Evolutionary conservation across 2,329 filamentous ascomycete species (phyloP), one percentile per base, ranked within the genome.

Genomic region (Exophiala aquamarina): DNA sequence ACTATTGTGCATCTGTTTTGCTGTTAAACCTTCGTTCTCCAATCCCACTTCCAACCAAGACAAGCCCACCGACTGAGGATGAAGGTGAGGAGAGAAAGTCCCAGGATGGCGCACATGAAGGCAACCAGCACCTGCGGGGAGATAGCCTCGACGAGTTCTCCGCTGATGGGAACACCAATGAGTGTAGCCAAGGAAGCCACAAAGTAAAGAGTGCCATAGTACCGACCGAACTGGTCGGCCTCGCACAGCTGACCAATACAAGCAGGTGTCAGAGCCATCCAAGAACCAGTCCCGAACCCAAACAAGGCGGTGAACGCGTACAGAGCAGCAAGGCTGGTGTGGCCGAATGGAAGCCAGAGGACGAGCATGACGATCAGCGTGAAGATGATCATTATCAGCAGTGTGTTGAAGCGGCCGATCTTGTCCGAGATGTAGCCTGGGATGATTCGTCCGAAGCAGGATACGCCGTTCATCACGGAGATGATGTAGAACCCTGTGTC

Each of bases 211-310:
- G 74, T 76, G 1, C 74, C 72, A 61, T 65, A 73, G 23, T 70
- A 76, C 28, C 70, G 60, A 2, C 73, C 72, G 48, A 75, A 76
- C 14, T 75, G 68, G 47, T 74, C 69, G 0, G 71, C 66, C 3
- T 69, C 63, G 45, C 73, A 76, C 0, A 74, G 64, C 38, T 74
- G 70, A 1, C 71, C 73, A 17, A 75, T 64, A 43, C 74, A 76
- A 0, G 74, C 73, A 35, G 63, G 53, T 2, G 45, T 46, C 29
- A 58, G 29, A 8, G 50, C 52, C n/a, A 76, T 60, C 61, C 71
- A 76, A 0, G 70, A 70, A 0, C 74, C 74, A 2, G 71, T 74
- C 0, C 71, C 72, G n/a, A 76, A 73, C 0, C 74, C 74, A 59
- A 74, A 77, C 0, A 76, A 54, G 0, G 69, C 71, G 1, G 69